These are phyloP conservation scores for Tephrocybe rancida DNA, from an alignment of 768 basidiomycete species.

Conservation along the genomic window DNA sequence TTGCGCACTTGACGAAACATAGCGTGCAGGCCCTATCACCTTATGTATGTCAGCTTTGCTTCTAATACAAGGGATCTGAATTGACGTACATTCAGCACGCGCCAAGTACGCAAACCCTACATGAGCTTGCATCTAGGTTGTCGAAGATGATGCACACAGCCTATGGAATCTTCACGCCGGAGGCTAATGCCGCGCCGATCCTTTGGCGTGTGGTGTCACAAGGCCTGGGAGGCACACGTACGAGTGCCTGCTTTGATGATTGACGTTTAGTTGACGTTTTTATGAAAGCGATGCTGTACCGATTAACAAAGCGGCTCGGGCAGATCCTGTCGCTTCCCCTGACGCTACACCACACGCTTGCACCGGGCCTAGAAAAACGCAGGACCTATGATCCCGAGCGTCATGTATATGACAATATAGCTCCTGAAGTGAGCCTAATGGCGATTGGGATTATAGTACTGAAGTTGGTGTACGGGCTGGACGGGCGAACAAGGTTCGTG, in stretches of 20 bases:
- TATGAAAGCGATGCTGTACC: constrained; percentile 62
- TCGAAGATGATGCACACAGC: constrained; percentile 53
- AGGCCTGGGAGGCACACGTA: constrained; percentile 74
- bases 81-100: constrained; percentile 50
- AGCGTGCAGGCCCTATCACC: constrained; percentile 69
- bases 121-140: constrained; percentile 62
- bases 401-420: constrained; percentile 63
- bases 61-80: not conserved
- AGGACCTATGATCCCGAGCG: constrained; percentile 41
- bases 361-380: constrained; percentile 37
- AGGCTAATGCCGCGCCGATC: constrained; percentile 73
- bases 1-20: constrained; percentile 73
- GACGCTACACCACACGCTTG: constrained; percentile 57
- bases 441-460: constrained; percentile 67
- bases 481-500: constrained; percentile 60
- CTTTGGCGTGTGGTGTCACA: constrained; percentile 73
- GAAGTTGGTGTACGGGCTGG: constrained; percentile 86
- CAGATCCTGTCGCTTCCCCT: constrained; percentile 59
- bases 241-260: constrained; percentile 30
- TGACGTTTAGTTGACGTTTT: constrained; percentile 18
- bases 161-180: constrained; percentile 69
- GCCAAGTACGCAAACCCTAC: constrained; percentile 59
- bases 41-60: constrained; percentile 46
- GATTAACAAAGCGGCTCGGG: constrained; percentile 61
- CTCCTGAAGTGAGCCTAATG: constrained; percentile 67